phyloP scores from a whole-genome alignment of 2,329 filamentous ascomycete species.

The Trematosphaeria pertusa region DNA sequence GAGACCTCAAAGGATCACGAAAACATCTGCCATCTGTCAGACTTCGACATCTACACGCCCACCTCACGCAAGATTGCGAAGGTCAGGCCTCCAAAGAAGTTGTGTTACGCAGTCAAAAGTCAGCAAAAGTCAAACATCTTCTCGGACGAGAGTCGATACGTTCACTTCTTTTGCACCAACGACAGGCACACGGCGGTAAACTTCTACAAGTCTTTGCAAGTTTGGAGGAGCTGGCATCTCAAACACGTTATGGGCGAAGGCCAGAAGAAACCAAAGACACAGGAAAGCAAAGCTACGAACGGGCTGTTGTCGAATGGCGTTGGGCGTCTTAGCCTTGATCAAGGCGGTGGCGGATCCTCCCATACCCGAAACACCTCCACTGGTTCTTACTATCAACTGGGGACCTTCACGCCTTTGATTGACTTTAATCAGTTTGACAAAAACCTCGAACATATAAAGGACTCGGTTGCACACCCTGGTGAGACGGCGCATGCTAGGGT shows the following conservation, averaged over 20 bases:
- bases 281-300: slow-evolving; percentile 40
- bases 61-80: slow-evolving; percentile 72
- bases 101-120: slow-evolving; percentile 88
- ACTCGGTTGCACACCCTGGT: too few relatives aligned
- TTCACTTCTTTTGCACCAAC: slow-evolving; percentile 89
- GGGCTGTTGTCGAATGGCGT: slow-evolving; percentile 10
- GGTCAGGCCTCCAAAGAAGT: slow-evolving; percentile 82
- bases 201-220: slow-evolving; percentile 76
- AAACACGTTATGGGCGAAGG: slow-evolving; percentile 72
- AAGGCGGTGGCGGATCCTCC: slow-evolving; percentile 20
- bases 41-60: slow-evolving; percentile 89
- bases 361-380: slow-evolving; percentile 46
- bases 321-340: slow-evolving; percentile 19
- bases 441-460: slow-evolving; percentile 33
- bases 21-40: slow-evolving; percentile 82
- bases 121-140: slow-evolving; percentile 90
- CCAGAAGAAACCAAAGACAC: slow-evolving; percentile 48
- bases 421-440: slow-evolving; percentile 67
- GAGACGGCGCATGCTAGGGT: too few relatives aligned
- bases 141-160: slow-evolving; percentile 80
- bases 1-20: slow-evolving; percentile 69
- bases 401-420: slow-evolving; percentile 71
- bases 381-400: slow-evolving; percentile 66
- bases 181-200: slow-evolving; percentile 70
- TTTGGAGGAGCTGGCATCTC: slow-evolving; percentile 92